Evolutionary conservation across 1,139 yeast genomes (phyloP).

Genomic region (Ashbya aceris): DNA sequence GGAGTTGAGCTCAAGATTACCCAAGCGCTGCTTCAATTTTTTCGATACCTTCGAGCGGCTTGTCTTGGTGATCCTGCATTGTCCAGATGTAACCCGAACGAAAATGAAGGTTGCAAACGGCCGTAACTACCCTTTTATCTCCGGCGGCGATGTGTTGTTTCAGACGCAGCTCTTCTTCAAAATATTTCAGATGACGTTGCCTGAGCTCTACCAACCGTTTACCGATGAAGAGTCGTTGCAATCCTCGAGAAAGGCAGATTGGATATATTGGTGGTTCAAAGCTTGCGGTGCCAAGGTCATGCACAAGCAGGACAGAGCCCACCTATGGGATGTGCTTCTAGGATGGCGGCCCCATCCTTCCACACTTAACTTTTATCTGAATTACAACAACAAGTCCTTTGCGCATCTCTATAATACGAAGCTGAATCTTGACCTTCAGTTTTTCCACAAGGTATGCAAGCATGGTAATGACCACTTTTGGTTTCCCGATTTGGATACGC

Average conservation of each 20-base stretch:
- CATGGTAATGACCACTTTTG: slow-evolving; percentile 28
- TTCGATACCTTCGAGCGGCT: slow-evolving; percentile 68
- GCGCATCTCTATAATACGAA: slow-evolving; percentile 22
- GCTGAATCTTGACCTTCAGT: slow-evolving; percentile 9
- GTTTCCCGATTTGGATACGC: slow-evolving; percentile 29
- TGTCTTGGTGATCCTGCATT: slow-evolving; percentile 64
- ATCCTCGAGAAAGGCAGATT: slow-evolving; percentile 61
- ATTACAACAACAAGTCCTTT: slow-evolving; percentile 30
- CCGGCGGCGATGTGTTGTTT: slow-evolving; percentile 50
- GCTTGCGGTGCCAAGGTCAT: slow-evolving; percentile 87
- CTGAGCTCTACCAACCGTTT: slow-evolving; percentile 69
- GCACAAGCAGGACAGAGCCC: slow-evolving; percentile 72
- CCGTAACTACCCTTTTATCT: slow-evolving; percentile 35
- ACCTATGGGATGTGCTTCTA: slow-evolving; percentile 79
- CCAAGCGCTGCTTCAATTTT: slow-evolving; percentile 31
- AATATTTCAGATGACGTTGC: slow-evolving; percentile 55
- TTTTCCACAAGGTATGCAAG: slow-evolving; percentile 15
- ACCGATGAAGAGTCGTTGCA: slow-evolving; percentile 72
- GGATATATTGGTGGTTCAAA: slow-evolving; percentile 94
- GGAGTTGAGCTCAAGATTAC: slow-evolving; percentile 15
- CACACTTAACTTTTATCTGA: slow-evolving; percentile 29
- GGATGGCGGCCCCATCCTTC: slow-evolving; percentile 57
- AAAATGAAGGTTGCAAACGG: slow-evolving; percentile 15
- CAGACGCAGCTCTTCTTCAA: slow-evolving; percentile 44
- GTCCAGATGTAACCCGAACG: slow-evolving; percentile 40